Percentiles rank a stretch among this genome's conserved stretches.
phyloP scores from a whole-genome alignment of 169 alveolate species.

The Eimeria zaria region DNA sequence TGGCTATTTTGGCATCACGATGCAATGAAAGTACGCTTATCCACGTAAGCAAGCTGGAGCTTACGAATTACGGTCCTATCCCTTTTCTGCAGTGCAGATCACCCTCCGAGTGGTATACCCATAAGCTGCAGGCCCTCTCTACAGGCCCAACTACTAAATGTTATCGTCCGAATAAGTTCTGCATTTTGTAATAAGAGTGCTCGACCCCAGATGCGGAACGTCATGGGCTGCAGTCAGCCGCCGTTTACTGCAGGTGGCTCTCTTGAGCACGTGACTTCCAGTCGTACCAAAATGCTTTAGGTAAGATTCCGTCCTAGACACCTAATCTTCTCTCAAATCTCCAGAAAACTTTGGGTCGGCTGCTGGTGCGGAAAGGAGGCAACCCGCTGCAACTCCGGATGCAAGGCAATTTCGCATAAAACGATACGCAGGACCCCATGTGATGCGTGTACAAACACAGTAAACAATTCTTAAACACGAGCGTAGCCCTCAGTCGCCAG shows the following conservation, averaged over 20 bases:
- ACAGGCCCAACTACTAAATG: too few species aligned
- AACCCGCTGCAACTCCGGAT: background rate
- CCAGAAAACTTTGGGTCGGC: background rate
- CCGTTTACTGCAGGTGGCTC: too few species aligned
- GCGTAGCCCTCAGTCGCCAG: background rate
- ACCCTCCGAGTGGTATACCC: too few species aligned
- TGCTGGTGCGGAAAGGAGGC: background rate
- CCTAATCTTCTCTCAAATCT: background rate
- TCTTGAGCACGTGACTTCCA: too few species aligned
- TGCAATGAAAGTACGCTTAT: too few species aligned
- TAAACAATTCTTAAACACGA: background rate
- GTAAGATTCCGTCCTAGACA: background rate
- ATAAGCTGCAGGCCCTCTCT: too few species aligned
- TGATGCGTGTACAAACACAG: background rate
- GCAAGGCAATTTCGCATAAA: background rate
- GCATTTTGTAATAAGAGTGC: background rate
- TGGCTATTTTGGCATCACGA: background rate
- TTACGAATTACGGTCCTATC: too few species aligned
- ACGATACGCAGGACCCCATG: background rate
- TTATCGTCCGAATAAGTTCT: background rate
- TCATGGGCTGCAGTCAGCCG: background rate
- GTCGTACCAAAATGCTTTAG: background rate
- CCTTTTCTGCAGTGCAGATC: too few species aligned
- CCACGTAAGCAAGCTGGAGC: too few species aligned
- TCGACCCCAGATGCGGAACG: background rate